phyloP scores from a whole-genome alignment of 2,329 filamentous ascomycete genomes.

The Alternaria gansuensis region DNA sequence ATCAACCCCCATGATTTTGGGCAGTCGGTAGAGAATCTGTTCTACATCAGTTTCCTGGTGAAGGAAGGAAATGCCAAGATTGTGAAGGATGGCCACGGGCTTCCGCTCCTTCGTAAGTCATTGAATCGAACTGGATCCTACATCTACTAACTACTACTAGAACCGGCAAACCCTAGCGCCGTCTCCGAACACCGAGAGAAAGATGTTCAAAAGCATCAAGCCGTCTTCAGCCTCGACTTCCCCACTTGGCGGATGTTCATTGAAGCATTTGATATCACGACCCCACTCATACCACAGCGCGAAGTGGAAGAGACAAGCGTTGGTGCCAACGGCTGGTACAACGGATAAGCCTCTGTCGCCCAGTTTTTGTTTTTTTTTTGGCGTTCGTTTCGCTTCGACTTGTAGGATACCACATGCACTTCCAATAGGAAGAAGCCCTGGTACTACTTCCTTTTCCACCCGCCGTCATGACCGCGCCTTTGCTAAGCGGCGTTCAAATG shows the following conservation, averaged over 20 bases:
- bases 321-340: constrained; percentile 40
- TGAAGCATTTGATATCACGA: constrained; percentile 75
- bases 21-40: constrained; percentile 95
- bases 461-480: neutral
- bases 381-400: neutral
- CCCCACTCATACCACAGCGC: constrained; percentile 86
- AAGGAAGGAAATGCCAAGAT: constrained; percentile 82
- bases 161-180: constrained; percentile 58
- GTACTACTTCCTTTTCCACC: neutral
- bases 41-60: constrained; percentile 94
- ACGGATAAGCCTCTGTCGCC: constrained; percentile 6
- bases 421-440: neutral
- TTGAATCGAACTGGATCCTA: neutral
- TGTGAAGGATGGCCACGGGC: constrained; percentile 73
- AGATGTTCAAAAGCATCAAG: constrained; percentile 71
- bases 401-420: neutral
- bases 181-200: constrained; percentile 65
- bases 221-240: constrained; percentile 88
- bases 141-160: constrained; percentile 38
- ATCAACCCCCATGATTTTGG: constrained; percentile 91
- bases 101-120: constrained; percentile 81
- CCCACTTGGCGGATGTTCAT: constrained; percentile 82
- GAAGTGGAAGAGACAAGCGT: constrained; percentile 39
- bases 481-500: neutral
- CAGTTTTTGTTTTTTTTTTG: rapidly evolving